Percentiles rank a stretch among this genome's conserved stretches.
Conservation (phyloP, 78 protist genomes). For the Dictyostelium firmibasis region DNA sequence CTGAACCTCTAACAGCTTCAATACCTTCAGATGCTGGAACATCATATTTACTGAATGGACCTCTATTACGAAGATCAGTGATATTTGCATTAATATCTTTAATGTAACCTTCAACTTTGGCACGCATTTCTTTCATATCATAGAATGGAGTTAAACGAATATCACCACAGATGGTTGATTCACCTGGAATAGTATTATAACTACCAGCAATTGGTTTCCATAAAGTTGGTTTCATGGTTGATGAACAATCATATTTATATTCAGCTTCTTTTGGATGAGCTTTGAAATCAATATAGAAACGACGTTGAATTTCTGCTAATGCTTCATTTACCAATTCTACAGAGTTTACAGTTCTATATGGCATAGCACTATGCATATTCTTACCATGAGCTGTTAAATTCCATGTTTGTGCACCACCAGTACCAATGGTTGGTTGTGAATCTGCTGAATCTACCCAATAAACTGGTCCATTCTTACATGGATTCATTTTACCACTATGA, state of each 20-base stretch:
- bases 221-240: constrained; percentile 84
- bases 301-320: constrained; percentile 52
- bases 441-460: constrained; percentile 82
- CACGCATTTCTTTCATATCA: constrained; percentile 40
- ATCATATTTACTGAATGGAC: constrained; percentile 48
- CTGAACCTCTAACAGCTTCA: constrained; percentile 33
- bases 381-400: constrained; percentile 80
- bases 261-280: constrained; percentile 65
- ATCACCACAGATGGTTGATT: constrained; percentile 76
- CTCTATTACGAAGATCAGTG: constrained; percentile 26
- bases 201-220: constrained; percentile 22
- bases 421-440: constrained; percentile 81
- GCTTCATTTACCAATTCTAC: constrained; percentile 72
- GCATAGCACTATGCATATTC: constrained; percentile 83
- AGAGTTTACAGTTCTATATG: constrained; percentile 68
- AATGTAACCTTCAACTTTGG: constrained; percentile 13
- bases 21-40: constrained; percentile 25
- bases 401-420: constrained; percentile 81
- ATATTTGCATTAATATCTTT: constrained; percentile 49
- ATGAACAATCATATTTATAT: constrained; percentile 34
- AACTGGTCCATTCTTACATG: constrained; percentile 65
- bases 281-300: constrained; percentile 77
- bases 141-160: constrained; percentile 83
- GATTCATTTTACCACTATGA: constrained; percentile 68
- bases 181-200: constrained; percentile 82